phyloP scores from a whole-genome alignment of 1,139 yeast genomes.

The Geotrichum bryndzae region DNA sequence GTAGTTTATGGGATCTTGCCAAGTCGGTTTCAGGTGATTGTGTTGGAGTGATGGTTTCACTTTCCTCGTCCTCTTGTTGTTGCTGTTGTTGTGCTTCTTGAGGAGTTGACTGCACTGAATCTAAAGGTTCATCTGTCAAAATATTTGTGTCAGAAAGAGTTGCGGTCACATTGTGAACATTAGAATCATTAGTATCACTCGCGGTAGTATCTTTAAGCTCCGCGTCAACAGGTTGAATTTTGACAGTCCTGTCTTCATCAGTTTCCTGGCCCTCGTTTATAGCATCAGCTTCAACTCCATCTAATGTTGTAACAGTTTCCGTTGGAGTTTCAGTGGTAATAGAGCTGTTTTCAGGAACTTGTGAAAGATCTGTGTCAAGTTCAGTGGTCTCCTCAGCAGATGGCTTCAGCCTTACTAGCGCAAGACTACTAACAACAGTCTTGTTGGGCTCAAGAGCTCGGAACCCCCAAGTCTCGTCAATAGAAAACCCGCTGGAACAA shows the following conservation, averaged over 20 bases:
- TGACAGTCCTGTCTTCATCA: not conserved
- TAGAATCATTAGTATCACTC: not conserved
- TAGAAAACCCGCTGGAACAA: slow-evolving; percentile 74
- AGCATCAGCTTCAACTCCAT: not conserved
- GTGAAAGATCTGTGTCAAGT: slow-evolving; percentile 1
- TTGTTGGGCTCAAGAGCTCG: slow-evolving; percentile 79
- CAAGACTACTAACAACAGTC: slow-evolving; percentile 78
- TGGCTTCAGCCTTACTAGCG: slow-evolving; percentile 56
- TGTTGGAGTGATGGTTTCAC: not conserved
- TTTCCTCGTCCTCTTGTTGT: not conserved
- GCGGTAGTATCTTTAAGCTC: not conserved
- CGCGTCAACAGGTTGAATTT: not conserved
- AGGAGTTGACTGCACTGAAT: not conserved
- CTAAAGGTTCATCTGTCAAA: not conserved
- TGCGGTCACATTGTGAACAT: not conserved
- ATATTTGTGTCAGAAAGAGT: not conserved
- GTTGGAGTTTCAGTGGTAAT: not conserved
- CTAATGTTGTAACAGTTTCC: not conserved
- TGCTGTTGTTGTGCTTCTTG: not conserved
- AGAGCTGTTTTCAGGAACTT: not conserved
- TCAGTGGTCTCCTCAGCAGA: slow-evolving; percentile 1
- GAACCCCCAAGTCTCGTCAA: slow-evolving; percentile 76
- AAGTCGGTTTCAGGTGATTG: slow-evolving; percentile 24
- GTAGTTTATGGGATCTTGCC: slow-evolving; percentile 61
- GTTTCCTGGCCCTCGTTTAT: not conserved